Percentiles rank a stretch among this genome's conserved stretches.
Evolutionary conservation across 169 alveolate genomes (phyloP).

Genomic region (Eimeria maxima): DNA sequence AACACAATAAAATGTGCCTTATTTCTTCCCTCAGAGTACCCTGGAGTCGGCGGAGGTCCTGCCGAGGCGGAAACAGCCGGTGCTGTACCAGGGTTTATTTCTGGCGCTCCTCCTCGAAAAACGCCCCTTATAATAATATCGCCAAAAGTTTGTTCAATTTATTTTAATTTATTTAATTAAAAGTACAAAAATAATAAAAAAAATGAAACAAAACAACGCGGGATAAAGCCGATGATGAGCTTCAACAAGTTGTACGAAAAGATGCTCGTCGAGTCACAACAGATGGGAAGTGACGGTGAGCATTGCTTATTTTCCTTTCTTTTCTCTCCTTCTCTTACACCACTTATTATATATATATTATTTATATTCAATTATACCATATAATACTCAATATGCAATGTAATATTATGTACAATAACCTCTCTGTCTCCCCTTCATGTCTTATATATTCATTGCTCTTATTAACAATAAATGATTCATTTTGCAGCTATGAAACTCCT

Average conservation of each 20-base stretch:
- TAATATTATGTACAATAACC: too few species aligned
- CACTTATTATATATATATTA: neutral
- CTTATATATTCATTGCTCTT: neutral
- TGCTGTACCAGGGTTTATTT: constrained; percentile 19
- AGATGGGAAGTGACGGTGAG: constrained; percentile 66
- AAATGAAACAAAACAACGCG: too few species aligned
- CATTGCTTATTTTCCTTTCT: neutral
- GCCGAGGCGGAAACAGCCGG: constrained; percentile 26
- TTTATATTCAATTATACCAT: neutral
- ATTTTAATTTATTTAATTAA: neutral
- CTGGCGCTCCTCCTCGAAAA: constrained; percentile 20
- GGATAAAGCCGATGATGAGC: constrained; percentile 74
- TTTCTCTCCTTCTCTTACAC: neutral
- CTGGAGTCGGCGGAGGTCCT: constrained; percentile 9
- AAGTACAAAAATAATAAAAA: too few species aligned
- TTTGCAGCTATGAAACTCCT: constrained; percentile 69
- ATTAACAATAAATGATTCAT: neutral
- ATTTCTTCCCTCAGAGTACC: neutral
- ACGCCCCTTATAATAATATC: constrained; percentile 71
- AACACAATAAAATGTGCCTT: neutral
- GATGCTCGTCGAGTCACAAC: constrained; percentile 68
- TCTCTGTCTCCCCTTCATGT: too few species aligned
- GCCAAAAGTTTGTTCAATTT: constrained; percentile 45
- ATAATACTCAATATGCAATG: too few species aligned
- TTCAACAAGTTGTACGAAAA: constrained; percentile 80